A percentile compares a stretch with the other conserved stretches of the same genome.
These are phyloP conservation scores for Xerocomellus dryophilus DNA, from an alignment of 768 basidiomycete species.

Conservation along the genomic window DNA sequence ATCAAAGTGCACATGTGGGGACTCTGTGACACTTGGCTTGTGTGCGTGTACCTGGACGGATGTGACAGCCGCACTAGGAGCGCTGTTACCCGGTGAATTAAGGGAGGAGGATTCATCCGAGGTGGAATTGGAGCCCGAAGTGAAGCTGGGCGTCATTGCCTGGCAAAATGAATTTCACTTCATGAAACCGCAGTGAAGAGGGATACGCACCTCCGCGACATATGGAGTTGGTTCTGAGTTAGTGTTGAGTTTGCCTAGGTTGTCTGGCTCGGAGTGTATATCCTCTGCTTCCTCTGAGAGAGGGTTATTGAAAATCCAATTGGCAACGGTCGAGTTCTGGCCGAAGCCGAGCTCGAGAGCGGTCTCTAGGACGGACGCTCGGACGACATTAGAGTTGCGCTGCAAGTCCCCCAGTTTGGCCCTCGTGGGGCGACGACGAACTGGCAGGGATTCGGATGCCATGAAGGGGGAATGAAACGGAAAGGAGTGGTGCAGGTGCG, in stretches of 20 bases:
- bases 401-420: conserved; percentile 7
- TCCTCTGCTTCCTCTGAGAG: conserved; percentile 57
- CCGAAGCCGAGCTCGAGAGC: conserved; percentile 67
- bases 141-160: conserved; percentile 35
- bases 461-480: conserved; percentile 16
- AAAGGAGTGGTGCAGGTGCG: conserved; percentile 16
- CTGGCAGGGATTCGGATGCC: conserved; percentile 18
- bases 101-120: conserved; percentile 43
- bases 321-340: conserved; percentile 54
- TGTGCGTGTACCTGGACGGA: conserved; percentile 23
- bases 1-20: conserved; percentile 30
- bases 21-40: conserved; percentile 29
- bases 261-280: conserved; percentile 13
- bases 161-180: conserved; percentile 15
- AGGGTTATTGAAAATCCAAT: conserved; percentile 71
- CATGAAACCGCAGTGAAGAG: not conserved
- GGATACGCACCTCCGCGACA: conserved; percentile 30
- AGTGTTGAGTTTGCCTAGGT: not conserved
- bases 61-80: conserved; percentile 13
- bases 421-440: conserved; percentile 31
- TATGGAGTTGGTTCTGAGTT: conserved; percentile 16
- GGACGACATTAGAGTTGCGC: conserved; percentile 57
- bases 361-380: conserved; percentile 72
- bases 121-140: conserved; percentile 39
- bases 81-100: conserved; percentile 22